Evolutionary conservation across 345 rosid species (phyloP).

Genomic region (Salix exigua): DNA sequence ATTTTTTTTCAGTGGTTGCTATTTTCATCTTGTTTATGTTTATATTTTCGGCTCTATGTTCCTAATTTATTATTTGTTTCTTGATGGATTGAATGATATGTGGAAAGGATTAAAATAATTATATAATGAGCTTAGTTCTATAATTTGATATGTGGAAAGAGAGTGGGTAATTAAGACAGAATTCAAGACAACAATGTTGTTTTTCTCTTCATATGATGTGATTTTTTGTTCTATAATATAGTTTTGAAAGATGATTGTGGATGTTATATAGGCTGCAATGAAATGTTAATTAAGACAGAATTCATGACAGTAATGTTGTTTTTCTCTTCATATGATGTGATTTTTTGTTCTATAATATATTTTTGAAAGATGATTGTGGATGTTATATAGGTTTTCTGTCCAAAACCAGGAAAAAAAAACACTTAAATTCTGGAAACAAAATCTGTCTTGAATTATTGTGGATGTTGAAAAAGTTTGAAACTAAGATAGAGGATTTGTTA

Average conservation of each 20-base stretch:
- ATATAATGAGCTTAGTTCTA: not conserved
- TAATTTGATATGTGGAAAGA: not conserved
- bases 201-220: not conserved
- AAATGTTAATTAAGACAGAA: not conserved
- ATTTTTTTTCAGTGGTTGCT: not conserved
- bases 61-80: no score
- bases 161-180: not conserved
- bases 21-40: not conserved
- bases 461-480: not conserved
- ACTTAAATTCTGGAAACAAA: not conserved
- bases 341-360: no score
- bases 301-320: not conserved
- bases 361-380: not conserved
- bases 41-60: not conserved
- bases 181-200: not conserved
- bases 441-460: no score
- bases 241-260: not conserved
- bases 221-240: no score
- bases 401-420: slow-evolving; percentile 4
- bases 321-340: not conserved
- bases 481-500: not conserved
- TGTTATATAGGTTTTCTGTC: not conserved
- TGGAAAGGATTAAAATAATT: not conserved
- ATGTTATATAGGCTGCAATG: not conserved
- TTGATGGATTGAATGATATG: not conserved